Evolutionary conservation across 2,329 filamentous ascomycete genomes (phyloP), one percentile per base, ranked within the genome.

Genomic region (Sclerotinia trifoliorum): DNA sequence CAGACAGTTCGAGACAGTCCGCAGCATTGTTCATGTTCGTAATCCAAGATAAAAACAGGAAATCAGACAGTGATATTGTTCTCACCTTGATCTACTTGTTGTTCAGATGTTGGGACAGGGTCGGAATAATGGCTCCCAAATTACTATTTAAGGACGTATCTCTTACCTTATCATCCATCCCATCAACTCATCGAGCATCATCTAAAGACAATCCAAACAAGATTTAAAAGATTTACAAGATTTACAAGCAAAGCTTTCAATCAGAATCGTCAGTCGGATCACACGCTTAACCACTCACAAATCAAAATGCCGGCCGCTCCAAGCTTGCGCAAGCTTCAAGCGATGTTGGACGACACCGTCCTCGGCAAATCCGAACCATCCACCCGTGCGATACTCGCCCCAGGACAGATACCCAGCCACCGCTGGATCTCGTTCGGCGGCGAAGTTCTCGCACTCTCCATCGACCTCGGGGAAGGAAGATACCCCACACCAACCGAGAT

Each of bases 221-320:
- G 13, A 35, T 11, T 32, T 48, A 8, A 44, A 61, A 49, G 44
- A 35, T 13, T 24, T 49, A 13, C 58, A 61, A 49, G 44, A 35
- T 13, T 24, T 49, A 13, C 58, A 49, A 51, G 44, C 29, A 19
- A n/a, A 26, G 39, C 29, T 62, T 51, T 39, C 32, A 63, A 49
- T 35, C 46, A 51, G 60, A 42, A 63, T 63, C n/a, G 29, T 63
- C 46, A 15, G 32, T 24, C 60, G 42, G 46, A 51, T 39, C 42
- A 29, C 13, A 61, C 46, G 13, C 32, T 15, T 21, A 63, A 51
- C 29, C 29, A 51, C 32, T 19, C 29, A 21, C 5, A 46, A 26
- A 21, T 24, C 46, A 63, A 29, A 35, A 63, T 63, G 60, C 7
- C 32, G 7, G 29, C 54, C 29, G 19, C 13, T 15, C 21, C 44